These are phyloP conservation scores for Calonectria fujianensis DNA, from an alignment of 2,329 filamentous ascomycete species.

Conservation along the genomic window DNA sequence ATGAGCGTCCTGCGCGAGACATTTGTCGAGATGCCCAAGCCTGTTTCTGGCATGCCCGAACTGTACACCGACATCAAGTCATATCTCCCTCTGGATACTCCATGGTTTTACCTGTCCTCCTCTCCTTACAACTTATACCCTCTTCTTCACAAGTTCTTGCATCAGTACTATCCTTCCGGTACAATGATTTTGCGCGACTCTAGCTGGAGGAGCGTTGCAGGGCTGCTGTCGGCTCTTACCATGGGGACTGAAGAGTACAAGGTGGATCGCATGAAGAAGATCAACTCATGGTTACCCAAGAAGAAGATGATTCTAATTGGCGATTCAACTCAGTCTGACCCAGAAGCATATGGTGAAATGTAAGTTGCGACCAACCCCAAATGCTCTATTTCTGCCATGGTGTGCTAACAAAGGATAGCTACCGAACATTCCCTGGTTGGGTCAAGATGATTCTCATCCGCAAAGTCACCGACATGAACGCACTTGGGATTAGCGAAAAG, in stretches of 20 bases:
- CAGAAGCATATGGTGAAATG: constrained; percentile 90
- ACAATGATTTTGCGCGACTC: constrained; percentile 90
- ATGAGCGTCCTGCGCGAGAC: constrained; percentile 88
- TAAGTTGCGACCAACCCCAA: constrained; percentile 63
- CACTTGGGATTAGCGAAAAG: constrained; percentile 81
- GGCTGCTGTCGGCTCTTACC: constrained; percentile 86
- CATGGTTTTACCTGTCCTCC: constrained; percentile 95
- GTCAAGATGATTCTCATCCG: constrained; percentile 89
- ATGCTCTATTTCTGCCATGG: background rate
- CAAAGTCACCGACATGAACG: constrained; percentile 85
- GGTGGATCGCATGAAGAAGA: constrained; percentile 84
- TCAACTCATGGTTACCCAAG: constrained; percentile 86
- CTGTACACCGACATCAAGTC: constrained; percentile 82
- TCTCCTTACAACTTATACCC: constrained; percentile 96
- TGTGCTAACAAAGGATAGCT: constrained; percentile 62
- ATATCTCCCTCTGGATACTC: constrained; percentile 73
- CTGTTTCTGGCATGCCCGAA: constrained; percentile 88
- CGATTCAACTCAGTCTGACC: constrained; percentile 93
- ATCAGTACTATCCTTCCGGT: constrained; percentile 82
- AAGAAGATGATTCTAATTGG: constrained; percentile 89
- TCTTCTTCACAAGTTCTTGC: constrained; percentile 85
- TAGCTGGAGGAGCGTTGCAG: constrained; percentile 89
- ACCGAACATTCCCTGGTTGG: constrained; percentile 82
- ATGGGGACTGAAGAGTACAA: constrained; percentile 92
- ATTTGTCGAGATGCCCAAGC: constrained; percentile 84